Evolutionary conservation across 768 basidiomycete species (phyloP).

Genomic region (Auricularia cornea): DNA sequence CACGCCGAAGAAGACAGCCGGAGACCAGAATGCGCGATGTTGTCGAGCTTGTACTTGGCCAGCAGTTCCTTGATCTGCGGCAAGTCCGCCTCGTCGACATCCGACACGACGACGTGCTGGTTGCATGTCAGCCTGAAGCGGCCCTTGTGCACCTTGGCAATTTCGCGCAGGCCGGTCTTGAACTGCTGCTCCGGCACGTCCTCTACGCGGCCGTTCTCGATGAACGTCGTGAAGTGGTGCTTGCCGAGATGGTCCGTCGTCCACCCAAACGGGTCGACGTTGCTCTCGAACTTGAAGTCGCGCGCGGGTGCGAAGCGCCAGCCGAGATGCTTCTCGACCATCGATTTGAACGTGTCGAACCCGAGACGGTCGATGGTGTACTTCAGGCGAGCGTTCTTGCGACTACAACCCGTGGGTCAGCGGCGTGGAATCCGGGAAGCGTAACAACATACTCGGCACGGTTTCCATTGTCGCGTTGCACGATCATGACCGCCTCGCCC

Average conservation of each 20-base stretch:
- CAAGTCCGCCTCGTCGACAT: slow-evolving; percentile 66
- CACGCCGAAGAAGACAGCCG: slow-evolving; percentile 90
- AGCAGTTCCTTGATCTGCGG: slow-evolving; percentile 71
- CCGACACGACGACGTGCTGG: slow-evolving; percentile 86
- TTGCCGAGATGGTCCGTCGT: slow-evolving; percentile 75
- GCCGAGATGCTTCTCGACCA: slow-evolving; percentile 84
- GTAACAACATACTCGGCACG: slow-evolving; percentile 68
- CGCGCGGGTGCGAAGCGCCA: slow-evolving; percentile 66
- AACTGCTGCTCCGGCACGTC: slow-evolving; percentile 85
- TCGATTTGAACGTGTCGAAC: slow-evolving; percentile 73
- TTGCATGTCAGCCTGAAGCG: slow-evolving; percentile 90
- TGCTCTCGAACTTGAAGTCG: slow-evolving; percentile 74
- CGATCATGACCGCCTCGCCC: slow-evolving; percentile 89
- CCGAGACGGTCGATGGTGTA: slow-evolving; percentile 98
- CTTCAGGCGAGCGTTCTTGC: slow-evolving; percentile 79
- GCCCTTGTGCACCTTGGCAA: slow-evolving; percentile 92
- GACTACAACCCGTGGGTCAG: slow-evolving; percentile 1
- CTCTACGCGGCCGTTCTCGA: slow-evolving; percentile 97
- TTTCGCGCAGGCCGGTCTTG: slow-evolving; percentile 88
- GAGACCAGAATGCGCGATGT: slow-evolving; percentile 67
- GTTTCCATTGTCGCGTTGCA: slow-evolving; percentile 94
- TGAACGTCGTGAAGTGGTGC: slow-evolving; percentile 88
- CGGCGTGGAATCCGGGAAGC: not conserved
- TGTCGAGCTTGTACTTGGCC: slow-evolving; percentile 82
- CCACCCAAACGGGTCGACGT: slow-evolving; percentile 96